These are phyloP conservation scores for Plectosphaerella plurivora DNA, from an alignment of 2,329 filamentous ascomycete species.

Conservation along the genomic window DNA sequence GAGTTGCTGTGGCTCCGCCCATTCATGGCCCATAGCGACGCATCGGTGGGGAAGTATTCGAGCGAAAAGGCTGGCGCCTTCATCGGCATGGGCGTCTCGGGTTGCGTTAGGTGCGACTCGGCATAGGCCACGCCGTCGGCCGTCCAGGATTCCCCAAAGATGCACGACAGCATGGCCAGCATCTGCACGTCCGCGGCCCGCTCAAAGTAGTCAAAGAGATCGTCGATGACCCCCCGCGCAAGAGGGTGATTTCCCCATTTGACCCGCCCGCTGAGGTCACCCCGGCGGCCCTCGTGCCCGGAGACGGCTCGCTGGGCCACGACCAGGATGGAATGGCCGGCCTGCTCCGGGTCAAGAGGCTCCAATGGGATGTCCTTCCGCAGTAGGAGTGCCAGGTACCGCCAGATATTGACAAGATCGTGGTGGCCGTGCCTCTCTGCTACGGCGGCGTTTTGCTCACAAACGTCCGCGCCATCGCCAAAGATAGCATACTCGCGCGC, in stretches of 20 bases:
- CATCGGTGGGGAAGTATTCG: slow-evolving; percentile 61
- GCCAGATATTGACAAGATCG: slow-evolving; percentile 81
- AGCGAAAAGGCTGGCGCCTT: slow-evolving; percentile 64
- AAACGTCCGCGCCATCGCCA: slow-evolving; percentile 76
- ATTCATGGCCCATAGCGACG: slow-evolving; percentile 47
- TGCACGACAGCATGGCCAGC: slow-evolving; percentile 67
- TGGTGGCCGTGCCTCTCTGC: slow-evolving; percentile 65
- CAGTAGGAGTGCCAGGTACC: slow-evolving; percentile 71
- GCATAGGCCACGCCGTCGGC: slow-evolving; percentile 53
- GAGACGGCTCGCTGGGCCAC: slow-evolving; percentile 59
- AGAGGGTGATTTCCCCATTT: slow-evolving; percentile 66
- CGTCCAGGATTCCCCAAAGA: slow-evolving; percentile 58
- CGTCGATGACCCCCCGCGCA: slow-evolving; percentile 54
- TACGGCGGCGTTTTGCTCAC: slow-evolving; percentile 75
- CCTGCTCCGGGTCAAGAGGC: slow-evolving; percentile 50
- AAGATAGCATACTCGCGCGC: slow-evolving; percentile 80
- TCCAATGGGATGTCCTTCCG: slow-evolving; percentile 71
- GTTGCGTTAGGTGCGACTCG: slow-evolving; percentile 50
- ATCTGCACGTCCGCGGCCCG: slow-evolving; percentile 61
- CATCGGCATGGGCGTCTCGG: slow-evolving; percentile 59
- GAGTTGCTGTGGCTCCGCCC: slow-evolving; percentile 50
- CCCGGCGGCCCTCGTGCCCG: slow-evolving; percentile 21
- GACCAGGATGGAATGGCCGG: slow-evolving; percentile 52
- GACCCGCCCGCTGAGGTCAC: slow-evolving; percentile 50
- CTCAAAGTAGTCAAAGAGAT: slow-evolving; percentile 63